These are phyloP conservation scores for Leccinum disarticulatum DNA, from an alignment of 768 basidiomycete species.

Conservation along the genomic window DNA sequence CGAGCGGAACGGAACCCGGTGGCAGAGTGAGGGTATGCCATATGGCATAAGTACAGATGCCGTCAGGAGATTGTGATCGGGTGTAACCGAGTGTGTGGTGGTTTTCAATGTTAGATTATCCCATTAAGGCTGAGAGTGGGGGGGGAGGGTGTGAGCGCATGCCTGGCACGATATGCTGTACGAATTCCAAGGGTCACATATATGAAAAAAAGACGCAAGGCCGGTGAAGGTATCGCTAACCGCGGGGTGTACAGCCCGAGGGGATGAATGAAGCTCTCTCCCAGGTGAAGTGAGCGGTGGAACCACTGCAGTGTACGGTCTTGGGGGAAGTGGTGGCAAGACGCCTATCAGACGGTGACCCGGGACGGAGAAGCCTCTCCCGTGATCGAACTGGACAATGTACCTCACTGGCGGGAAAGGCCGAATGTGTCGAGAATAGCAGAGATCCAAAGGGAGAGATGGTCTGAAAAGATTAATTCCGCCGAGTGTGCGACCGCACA, in stretches of 20 bases:
- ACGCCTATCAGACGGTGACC: slow-evolving; percentile 21
- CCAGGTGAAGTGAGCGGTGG: neutral
- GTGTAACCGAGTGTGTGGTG: slow-evolving; percentile 19
- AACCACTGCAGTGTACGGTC: slow-evolving; percentile 8
- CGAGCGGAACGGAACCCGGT: slow-evolving; percentile 32
- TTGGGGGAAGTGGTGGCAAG: slow-evolving; percentile 7
- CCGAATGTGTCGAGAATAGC: slow-evolving; percentile 33
- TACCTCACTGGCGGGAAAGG: slow-evolving; percentile 34
- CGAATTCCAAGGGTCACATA: slow-evolving; percentile 23
- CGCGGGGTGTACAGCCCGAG: slow-evolving; percentile 6
- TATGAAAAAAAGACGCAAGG: slow-evolving; percentile 14
- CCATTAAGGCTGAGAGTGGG: slow-evolving; percentile 15
- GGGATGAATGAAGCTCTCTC: neutral
- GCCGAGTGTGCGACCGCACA: slow-evolving; percentile 31
- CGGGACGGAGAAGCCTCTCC: slow-evolving; percentile 13
- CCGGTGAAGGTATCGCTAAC: slow-evolving; percentile 11
- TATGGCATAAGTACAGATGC: slow-evolving; percentile 29
- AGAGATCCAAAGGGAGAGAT: slow-evolving; percentile 46
- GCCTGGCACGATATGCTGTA: slow-evolving; percentile 23
- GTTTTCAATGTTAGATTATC: slow-evolving; percentile 15
- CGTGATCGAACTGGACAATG: slow-evolving; percentile 31
- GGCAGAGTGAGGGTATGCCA: slow-evolving; percentile 19
- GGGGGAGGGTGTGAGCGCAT: slow-evolving; percentile 14
- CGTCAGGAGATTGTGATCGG: slow-evolving; percentile 28
- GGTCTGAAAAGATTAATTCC: slow-evolving; percentile 38